phyloP scores from a whole-genome alignment of 2,329 filamentous ascomycete genomes.

The Phaeophleospora eucalypticola region DNA sequence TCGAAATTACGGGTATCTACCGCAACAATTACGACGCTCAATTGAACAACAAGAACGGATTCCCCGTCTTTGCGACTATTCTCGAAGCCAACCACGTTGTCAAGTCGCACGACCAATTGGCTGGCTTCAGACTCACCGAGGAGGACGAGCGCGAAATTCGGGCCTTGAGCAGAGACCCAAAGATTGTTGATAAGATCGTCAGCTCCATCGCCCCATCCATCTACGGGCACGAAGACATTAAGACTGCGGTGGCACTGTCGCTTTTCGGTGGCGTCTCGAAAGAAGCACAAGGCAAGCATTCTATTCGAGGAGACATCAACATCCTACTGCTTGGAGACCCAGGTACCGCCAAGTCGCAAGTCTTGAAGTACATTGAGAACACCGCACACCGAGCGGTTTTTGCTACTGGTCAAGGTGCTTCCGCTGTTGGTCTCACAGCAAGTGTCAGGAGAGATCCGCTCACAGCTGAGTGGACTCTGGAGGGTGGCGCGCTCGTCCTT shows the following conservation, averaged over 20 bases:
- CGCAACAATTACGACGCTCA: conserved; percentile 98
- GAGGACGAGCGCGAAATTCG: conserved; percentile 92
- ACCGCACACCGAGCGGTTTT: conserved; percentile 96
- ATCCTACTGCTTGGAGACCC: conserved; percentile 93
- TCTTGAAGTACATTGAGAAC: conserved; percentile 96
- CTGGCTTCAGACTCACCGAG: conserved; percentile 91
- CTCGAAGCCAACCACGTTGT: conserved; percentile 96
- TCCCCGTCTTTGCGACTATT: conserved; percentile 96
- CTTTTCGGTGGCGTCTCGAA: conserved; percentile 95
- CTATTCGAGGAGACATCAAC: conserved; percentile 96
- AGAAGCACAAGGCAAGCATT: conserved; percentile 79
- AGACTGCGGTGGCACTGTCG: conserved; percentile 90
- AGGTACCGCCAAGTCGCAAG: conserved; percentile 95
- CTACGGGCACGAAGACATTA: conserved; percentile 94
- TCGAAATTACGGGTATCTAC: conserved; percentile 95
- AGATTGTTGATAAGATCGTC: conserved; percentile 89
- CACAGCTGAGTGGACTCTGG: conserved; percentile 94
- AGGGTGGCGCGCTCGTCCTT: conserved; percentile 90
- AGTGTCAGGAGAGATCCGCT: conserved; percentile 92
- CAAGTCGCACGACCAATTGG: conserved; percentile 95
- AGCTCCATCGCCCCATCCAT: conserved; percentile 94
- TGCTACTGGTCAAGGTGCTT: conserved; percentile 94
- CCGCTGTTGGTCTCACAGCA: conserved; percentile 93
- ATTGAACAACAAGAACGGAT: conserved; percentile 96
- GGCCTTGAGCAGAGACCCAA: conserved; percentile 78